phyloP scores from a whole-genome alignment of 768 basidiomycete species.

The Asterophora parasitica region DNA sequence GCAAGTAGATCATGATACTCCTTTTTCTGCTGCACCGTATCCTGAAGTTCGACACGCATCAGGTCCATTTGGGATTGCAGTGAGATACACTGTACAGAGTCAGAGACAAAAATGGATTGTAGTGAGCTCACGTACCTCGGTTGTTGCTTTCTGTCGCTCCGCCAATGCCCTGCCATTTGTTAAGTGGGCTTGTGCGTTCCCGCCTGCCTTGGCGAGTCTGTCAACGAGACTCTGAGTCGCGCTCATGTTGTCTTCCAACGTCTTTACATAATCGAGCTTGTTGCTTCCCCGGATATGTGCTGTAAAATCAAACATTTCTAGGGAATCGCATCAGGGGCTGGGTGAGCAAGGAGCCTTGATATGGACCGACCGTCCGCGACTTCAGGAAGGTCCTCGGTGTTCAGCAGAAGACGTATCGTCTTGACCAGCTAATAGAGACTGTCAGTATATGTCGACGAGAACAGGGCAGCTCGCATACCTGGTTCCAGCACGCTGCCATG shows the following conservation, averaged over 20 bases:
- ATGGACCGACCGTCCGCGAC: slow-evolving; percentile 33
- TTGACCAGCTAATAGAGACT: slow-evolving; percentile 49
- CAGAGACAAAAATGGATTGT: slow-evolving; percentile 8
- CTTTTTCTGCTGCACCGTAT: slow-evolving; percentile 45
- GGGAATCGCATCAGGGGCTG: slow-evolving; percentile 1
- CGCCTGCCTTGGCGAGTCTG: slow-evolving; percentile 46
- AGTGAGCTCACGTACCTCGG: slow-evolving; percentile 44
- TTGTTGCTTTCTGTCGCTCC: slow-evolving; percentile 49
- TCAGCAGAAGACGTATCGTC: slow-evolving; percentile 56
- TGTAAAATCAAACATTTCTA: slow-evolving; percentile 46
- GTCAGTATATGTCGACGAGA: slow-evolving; percentile 3
- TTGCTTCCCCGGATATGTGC: slow-evolving; percentile 34
- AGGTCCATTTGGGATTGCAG: slow-evolving; percentile 55
- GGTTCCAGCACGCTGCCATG: slow-evolving; percentile 76
- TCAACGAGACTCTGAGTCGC: slow-evolving; percentile 58
- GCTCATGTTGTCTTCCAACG: slow-evolving; percentile 50
- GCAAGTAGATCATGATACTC: slow-evolving; percentile 47
- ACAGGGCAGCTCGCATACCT: slow-evolving; percentile 38
- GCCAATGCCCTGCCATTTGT: slow-evolving; percentile 36
- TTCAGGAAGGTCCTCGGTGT: slow-evolving; percentile 44
- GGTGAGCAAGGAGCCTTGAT: slow-evolving; percentile 28
- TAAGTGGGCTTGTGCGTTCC: slow-evolving; percentile 26
- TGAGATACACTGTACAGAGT: slow-evolving; percentile 42
- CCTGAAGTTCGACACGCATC: slow-evolving; percentile 43
- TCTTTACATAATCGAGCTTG: slow-evolving; percentile 32